Conservation (phyloP, 2,329 filamentous ascomycete species). For the Stenocarpella maydis region DNA sequence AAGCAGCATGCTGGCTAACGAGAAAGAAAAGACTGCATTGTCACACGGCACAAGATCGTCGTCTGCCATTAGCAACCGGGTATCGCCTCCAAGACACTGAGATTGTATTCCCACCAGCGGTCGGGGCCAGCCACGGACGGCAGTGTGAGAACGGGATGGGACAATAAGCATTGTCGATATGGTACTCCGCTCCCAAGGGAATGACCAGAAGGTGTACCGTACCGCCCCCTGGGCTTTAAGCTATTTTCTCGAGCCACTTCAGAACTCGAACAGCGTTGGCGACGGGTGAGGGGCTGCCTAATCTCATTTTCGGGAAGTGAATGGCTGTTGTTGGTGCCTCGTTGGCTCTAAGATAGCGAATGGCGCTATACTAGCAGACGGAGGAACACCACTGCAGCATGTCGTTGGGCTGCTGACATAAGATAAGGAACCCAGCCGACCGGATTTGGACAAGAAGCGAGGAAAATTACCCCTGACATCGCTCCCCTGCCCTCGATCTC, state of each 20-base stretch:
- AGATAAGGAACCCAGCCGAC: background rate
- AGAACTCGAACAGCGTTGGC: background rate
- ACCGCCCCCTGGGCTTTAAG: background rate
- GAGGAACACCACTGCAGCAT: no score
- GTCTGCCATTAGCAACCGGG: background rate
- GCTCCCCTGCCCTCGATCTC: background rate
- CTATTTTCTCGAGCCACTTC: background rate
- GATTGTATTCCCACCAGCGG: background rate
- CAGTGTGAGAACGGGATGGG: background rate
- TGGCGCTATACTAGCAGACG: background rate
- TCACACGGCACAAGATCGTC: background rate
- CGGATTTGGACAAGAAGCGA: background rate
- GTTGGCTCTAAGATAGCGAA: background rate
- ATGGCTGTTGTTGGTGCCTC: no score
- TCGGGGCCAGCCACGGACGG: background rate
- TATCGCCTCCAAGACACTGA: background rate
- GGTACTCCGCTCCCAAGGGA: no score
- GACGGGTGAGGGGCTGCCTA: background rate
- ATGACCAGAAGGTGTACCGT: background rate
- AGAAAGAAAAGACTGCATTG: background rate
- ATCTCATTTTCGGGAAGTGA: background rate
- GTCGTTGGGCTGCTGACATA: constrained; percentile 19
- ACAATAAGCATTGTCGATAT: background rate
- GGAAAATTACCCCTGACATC: background rate
- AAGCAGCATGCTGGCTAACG: background rate